A percentile compares a stretch with the other conserved stretches of the same genome.
Evolutionary conservation across 768 basidiomycete species (phyloP).

Genomic region (Dentipellis sp.): DNA sequence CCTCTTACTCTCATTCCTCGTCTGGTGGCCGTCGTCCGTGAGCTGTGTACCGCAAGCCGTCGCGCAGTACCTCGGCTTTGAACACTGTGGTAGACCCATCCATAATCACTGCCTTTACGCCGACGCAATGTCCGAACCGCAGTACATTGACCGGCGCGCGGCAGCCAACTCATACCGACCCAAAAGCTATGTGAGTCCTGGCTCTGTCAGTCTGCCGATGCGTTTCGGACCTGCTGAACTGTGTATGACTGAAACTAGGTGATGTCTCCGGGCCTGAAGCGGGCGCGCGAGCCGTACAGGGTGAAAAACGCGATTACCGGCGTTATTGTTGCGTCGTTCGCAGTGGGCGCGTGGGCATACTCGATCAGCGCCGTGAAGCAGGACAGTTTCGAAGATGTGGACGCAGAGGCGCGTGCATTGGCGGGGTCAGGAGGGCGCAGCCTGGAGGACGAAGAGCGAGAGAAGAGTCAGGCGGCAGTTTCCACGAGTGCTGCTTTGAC

Average conservation of each 20-base stretch:
- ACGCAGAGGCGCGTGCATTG: slow-evolving; percentile 52
- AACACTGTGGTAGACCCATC: too few relatives aligned
- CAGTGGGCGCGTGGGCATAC: slow-evolving; percentile 80
- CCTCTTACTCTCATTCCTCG: too few relatives aligned
- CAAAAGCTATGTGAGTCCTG: slow-evolving; percentile 34
- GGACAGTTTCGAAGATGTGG: slow-evolving; percentile 14
- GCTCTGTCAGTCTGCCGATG: not conserved
- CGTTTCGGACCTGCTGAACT: not conserved
- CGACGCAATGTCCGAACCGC: slow-evolving; percentile 2
- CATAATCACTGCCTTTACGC: too few relatives aligned
- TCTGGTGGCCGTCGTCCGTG: too few relatives aligned
- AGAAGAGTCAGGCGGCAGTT: not conserved
- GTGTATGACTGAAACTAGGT: not conserved
- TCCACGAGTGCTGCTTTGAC: not conserved
- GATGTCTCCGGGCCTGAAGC: slow-evolving; percentile 81
- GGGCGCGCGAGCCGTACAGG: slow-evolving; percentile 81
- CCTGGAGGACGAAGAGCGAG: not conserved
- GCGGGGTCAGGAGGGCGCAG: slow-evolving; percentile 6
- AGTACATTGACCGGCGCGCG: slow-evolving; percentile 33
- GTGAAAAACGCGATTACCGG: slow-evolving; percentile 77
- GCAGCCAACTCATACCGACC: slow-evolving; percentile 45
- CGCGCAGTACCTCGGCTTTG: too few relatives aligned
- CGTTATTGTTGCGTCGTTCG: slow-evolving; percentile 58
- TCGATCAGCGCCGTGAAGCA: slow-evolving; percentile 57
- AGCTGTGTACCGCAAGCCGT: too few relatives aligned